phyloP scores from a whole-genome alignment of 805 yeast species.

The Candida khao-thaluensis region DNA sequence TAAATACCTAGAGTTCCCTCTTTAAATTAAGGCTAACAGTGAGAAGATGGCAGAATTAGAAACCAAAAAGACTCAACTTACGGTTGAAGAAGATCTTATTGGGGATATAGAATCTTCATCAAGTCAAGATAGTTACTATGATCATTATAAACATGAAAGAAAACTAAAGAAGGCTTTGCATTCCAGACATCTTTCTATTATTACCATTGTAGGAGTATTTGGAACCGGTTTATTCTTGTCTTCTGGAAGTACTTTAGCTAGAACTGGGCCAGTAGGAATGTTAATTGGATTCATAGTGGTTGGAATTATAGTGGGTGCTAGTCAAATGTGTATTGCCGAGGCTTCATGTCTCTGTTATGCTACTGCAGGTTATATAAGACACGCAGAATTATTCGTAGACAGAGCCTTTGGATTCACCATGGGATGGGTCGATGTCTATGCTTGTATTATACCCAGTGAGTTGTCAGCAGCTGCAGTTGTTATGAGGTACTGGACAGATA shows the following conservation, averaged over 20 bases:
- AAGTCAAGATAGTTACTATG: constrained; percentile 3
- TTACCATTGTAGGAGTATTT: constrained; percentile 27
- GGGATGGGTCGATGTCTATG: constrained; percentile 45
- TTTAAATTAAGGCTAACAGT: too few relatives aligned
- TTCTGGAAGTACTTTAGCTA: constrained; percentile 48
- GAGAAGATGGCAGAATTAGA: constrained; percentile 1
- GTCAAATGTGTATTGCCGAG: constrained; percentile 41
- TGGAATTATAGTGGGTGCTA: constrained; percentile 40
- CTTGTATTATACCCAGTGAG: constrained; percentile 37
- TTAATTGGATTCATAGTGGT: constrained; percentile 49
- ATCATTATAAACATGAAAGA: constrained; percentile 17
- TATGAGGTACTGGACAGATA: constrained; percentile 44
- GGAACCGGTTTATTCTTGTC: constrained; percentile 59
- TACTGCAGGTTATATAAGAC: constrained; percentile 35
- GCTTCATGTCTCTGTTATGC: constrained; percentile 36
- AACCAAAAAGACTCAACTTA: not conserved
- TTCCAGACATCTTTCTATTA: constrained; percentile 21
- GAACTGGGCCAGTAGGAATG: constrained; percentile 45
- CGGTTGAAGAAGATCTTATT: not conserved
- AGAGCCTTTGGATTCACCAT: constrained; percentile 47
- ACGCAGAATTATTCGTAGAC: constrained; percentile 39
- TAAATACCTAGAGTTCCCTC: too few relatives aligned
- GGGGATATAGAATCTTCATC: not conserved
- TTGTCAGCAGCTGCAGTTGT: constrained; percentile 46
- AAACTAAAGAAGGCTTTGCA: constrained; percentile 16